phyloP scores from a whole-genome alignment of 768 basidiomycete genomes.

The Rhodosporidiobolus odoratus region DNA sequence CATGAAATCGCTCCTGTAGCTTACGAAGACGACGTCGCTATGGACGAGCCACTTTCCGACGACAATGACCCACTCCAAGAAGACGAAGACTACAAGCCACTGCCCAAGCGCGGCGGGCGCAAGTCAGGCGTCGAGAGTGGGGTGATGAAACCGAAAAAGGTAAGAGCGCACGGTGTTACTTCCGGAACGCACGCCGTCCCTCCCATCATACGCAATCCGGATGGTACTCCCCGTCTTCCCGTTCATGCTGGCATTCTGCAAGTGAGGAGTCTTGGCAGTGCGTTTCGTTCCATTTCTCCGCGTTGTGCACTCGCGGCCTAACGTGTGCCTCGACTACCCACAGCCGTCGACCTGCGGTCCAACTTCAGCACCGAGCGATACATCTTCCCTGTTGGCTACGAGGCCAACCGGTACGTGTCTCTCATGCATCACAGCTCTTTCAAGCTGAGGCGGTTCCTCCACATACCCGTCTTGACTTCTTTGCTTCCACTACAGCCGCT shows the following conservation, averaged over 20 bases:
- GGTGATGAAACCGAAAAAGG: slow-evolving; percentile 63
- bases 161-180: slow-evolving; percentile 69
- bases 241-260: slow-evolving; percentile 84
- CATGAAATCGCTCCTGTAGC: slow-evolving; percentile 27
- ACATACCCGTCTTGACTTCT: not conserved
- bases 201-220: slow-evolving; percentile 63
- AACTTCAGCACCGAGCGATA: slow-evolving; percentile 83
- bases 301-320: not conserved
- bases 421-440: not conserved
- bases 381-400: slow-evolving; percentile 82
- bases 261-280: slow-evolving; percentile 62
- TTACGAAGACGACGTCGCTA: slow-evolving; percentile 51
- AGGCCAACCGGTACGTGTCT: slow-evolving; percentile 62
- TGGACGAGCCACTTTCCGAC: slow-evolving; percentile 46
- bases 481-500: slow-evolving; percentile 54
- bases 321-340: not conserved
- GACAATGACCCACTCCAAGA: slow-evolving; percentile 20
- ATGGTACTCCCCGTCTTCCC: slow-evolving; percentile 64
- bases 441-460: no score
- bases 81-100: slow-evolving; percentile 47
- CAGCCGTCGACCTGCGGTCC: slow-evolving; percentile 50
- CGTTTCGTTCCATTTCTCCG: slow-evolving; percentile 33
- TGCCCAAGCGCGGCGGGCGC: slow-evolving; percentile 45
- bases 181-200: slow-evolving; percentile 59
- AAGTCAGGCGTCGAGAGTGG: slow-evolving; percentile 50